A percentile compares a stretch with the other conserved stretches of the same genome.
Conservation (phyloP, 768 basidiomycete genomes). For the Lyophyllum atratum region DNA sequence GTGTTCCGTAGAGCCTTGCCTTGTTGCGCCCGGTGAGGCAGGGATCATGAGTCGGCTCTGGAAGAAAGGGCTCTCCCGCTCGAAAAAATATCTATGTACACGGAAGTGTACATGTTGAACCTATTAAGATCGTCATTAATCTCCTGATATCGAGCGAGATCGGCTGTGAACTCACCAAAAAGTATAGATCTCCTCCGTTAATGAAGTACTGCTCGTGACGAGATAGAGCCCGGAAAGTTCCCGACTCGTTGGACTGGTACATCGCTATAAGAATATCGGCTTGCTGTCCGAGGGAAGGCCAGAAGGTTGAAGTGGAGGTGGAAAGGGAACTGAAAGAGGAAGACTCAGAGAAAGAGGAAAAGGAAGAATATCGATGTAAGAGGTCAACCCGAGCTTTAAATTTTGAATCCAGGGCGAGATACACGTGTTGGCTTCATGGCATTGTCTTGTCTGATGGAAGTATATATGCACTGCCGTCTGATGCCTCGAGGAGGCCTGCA, state of each 20-base stretch:
- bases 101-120: slow-evolving; percentile 54
- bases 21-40: slow-evolving; percentile 31
- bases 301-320: slow-evolving; percentile 2
- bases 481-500: slow-evolving; percentile 19
- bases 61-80: slow-evolving; percentile 50
- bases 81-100: slow-evolving; percentile 58
- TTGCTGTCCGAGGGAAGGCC: slow-evolving; percentile 30
- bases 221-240: slow-evolving; percentile 24
- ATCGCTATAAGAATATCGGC: slow-evolving; percentile 20
- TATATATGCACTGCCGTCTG: slow-evolving; percentile 11
- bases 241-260: slow-evolving; percentile 12
- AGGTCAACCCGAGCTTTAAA: slow-evolving; percentile 21
- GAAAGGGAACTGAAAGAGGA: slow-evolving; percentile 17
- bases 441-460: slow-evolving; percentile 15
- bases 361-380: slow-evolving; percentile 39
- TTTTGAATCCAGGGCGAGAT: slow-evolving; percentile 33
- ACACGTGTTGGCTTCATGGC: slow-evolving; percentile 32
- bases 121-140: slow-evolving; percentile 40
- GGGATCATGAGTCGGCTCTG: slow-evolving; percentile 32
- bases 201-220: slow-evolving; percentile 46
- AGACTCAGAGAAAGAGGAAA: too few relatives aligned
- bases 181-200: slow-evolving; percentile 50
- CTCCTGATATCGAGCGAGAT: slow-evolving; percentile 27
- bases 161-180: slow-evolving; percentile 43
- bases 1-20: slow-evolving; percentile 35